Evolutionary conservation across 2,329 filamentous ascomycete species (phyloP).

Genomic region (Scedosporium boydii): DNA sequence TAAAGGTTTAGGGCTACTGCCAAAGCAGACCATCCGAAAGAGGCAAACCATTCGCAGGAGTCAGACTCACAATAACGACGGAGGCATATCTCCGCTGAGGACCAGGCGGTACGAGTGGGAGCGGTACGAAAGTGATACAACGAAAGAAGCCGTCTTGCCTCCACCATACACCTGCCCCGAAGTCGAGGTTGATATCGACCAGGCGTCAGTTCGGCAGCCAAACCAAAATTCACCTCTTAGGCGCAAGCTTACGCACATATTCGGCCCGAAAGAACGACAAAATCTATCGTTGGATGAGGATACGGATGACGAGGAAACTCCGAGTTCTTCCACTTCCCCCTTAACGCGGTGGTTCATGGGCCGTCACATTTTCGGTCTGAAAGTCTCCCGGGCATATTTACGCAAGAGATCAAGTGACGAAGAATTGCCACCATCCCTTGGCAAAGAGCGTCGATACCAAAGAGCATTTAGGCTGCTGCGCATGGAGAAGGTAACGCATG

Average conservation of each 20-base stretch:
- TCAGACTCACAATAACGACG: no score
- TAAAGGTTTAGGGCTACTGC: not conserved
- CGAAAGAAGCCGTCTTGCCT: not conserved
- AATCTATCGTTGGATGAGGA: no score
- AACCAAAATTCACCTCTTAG: no score
- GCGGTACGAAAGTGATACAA: not conserved
- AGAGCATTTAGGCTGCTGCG: not conserved
- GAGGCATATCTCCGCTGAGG: not conserved
- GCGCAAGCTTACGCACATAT: no score
- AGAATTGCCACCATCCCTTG: no score
- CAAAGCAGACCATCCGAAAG: not conserved
- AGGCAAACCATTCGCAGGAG: not conserved
- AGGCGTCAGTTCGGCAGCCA: no score
- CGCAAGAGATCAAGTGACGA: no score
- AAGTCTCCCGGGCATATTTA: not conserved
- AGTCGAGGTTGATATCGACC: no score
- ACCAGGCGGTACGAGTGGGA: not conserved
- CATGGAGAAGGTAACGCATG: not conserved
- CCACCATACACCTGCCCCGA: no score
- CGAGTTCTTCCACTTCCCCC: not conserved
- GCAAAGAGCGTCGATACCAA: not conserved
- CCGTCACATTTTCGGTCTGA: not conserved
- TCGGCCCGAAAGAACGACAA: no score
- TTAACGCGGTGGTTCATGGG: not conserved
- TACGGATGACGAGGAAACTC: not conserved